Evolutionary conservation across 495 filamentous ascomycete genomes (phyloP).

Genomic region (Xylaria curta): DNA sequence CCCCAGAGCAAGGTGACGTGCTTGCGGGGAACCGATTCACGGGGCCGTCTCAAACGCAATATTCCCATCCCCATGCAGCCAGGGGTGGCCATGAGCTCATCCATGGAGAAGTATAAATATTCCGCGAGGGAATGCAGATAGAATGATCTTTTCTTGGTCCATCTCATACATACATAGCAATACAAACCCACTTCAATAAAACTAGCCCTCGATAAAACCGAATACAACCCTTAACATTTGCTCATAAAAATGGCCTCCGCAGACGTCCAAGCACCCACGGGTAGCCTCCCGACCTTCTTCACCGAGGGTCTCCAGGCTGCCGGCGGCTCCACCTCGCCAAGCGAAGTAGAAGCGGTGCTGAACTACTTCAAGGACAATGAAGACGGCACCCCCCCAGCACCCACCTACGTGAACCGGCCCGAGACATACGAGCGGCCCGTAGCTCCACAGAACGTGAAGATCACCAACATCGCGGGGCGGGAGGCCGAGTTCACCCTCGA

Average conservation of each 20-base stretch:
- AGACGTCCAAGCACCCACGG: conserved; percentile 34
- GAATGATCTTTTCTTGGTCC: not conserved
- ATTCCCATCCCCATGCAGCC: not conserved
- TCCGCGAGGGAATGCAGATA: not conserved
- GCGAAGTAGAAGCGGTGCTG: conserved; percentile 61
- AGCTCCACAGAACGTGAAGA: conserved; percentile 43
- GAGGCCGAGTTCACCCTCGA: conserved; percentile 51
- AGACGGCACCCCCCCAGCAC: conserved; percentile 62
- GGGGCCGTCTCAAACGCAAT: not conserved
- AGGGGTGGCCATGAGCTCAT: conserved; percentile 10
- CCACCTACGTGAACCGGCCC: conserved; percentile 55
- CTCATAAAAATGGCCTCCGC: conserved; percentile 36
- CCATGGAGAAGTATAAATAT: conserved; percentile 7
- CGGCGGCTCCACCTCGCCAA: not conserved
- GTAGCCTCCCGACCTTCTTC: conserved; percentile 29
- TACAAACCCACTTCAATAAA: not conserved
- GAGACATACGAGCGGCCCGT: conserved; percentile 57
- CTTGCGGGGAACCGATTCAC: conserved; percentile 28
- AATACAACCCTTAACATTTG: not conserved
- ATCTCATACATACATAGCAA: not conserved
- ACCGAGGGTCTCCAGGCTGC: conserved; percentile 23
- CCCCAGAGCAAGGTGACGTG: conserved; percentile 24
- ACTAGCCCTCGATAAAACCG: not conserved
- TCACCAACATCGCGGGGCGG: conserved; percentile 48
- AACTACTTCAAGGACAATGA: conserved; percentile 66